These are phyloP conservation scores for Dipodascus geniculatus DNA, from an alignment of 805 yeast species.

Conservation along the genomic window DNA sequence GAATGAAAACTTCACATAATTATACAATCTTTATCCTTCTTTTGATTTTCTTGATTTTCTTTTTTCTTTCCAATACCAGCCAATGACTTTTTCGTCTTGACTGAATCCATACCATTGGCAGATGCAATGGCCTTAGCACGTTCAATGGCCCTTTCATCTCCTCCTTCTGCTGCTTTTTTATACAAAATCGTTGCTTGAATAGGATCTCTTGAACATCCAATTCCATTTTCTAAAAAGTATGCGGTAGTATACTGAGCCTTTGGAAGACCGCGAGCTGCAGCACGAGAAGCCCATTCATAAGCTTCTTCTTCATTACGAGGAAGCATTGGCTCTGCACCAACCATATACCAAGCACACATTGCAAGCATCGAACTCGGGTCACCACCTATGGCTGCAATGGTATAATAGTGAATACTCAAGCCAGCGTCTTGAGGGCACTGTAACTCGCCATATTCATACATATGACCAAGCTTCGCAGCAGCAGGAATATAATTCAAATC, in stretches of 20 bases:
- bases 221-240: slow-evolving; percentile 74
- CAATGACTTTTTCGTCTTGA: not conserved
- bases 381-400: slow-evolving; percentile 80
- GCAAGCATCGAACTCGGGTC: slow-evolving; percentile 87
- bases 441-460: slow-evolving; percentile 66
- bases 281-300: slow-evolving; percentile 85
- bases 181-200: slow-evolving; percentile 64
- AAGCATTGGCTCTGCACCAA: slow-evolving; percentile 78
- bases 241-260: slow-evolving; percentile 84
- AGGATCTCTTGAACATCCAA: slow-evolving; percentile 59
- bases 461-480: slow-evolving; percentile 66
- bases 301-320: slow-evolving; percentile 75
- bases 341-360: slow-evolving; percentile 92
- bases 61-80: not conserved
- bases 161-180: slow-evolving; percentile 53
- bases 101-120: not conserved
- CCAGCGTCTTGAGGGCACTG: slow-evolving; percentile 68
- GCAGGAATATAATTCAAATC: slow-evolving; percentile 77
- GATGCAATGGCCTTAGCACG: slow-evolving; percentile 14
- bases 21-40: not conserved
- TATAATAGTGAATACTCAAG: slow-evolving; percentile 82
- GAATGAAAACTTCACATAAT: not conserved
- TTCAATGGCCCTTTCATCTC: slow-evolving; percentile 39
- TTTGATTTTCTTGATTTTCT: not conserved
- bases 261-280: slow-evolving; percentile 62